Percentiles rank a stretch among this genome's conserved stretches.
Evolutionary conservation across 768 basidiomycete genomes (phyloP).

Genomic region (Agrocybe praecox): DNA sequence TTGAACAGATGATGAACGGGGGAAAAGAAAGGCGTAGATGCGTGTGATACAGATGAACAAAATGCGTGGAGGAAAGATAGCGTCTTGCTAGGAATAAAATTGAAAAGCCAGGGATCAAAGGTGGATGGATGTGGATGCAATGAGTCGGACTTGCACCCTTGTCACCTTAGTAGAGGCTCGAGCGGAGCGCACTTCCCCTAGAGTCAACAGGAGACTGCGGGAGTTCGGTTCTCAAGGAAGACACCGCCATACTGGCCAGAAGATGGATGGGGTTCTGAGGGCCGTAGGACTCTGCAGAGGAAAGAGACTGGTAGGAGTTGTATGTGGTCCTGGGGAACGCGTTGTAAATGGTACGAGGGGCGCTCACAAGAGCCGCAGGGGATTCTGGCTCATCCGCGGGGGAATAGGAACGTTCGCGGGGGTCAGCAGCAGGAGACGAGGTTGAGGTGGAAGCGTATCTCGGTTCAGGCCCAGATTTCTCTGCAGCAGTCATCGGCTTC

Average conservation of each 20-base stretch:
- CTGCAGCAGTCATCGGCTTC: neutral
- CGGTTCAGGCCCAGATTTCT: neutral
- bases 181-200: slow-evolving; percentile 12
- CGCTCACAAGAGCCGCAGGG: slow-evolving; percentile 9
- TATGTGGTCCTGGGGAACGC: slow-evolving; percentile 21
- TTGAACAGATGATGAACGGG: neutral
- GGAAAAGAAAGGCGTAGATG: neutral
- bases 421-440: slow-evolving; percentile 15
- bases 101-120: neutral
- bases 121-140: neutral
- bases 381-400: slow-evolving; percentile 20
- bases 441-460: slow-evolving; percentile 10
- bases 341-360: slow-evolving; percentile 28
- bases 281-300: slow-evolving; percentile 10
- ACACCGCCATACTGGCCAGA: slow-evolving; percentile 44
- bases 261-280: slow-evolving; percentile 26
- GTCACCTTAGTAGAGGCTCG: slow-evolving; percentile 8
- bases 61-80: neutral
- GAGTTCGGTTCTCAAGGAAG: slow-evolving; percentile 44
- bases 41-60: slow-evolving; percentile 6
- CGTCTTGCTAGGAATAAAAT: neutral
- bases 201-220: slow-evolving; percentile 31
- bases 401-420: slow-evolving; percentile 19
- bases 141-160: neutral
- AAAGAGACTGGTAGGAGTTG: slow-evolving; percentile 2